Conservation (phyloP, 805 yeast genomes). For the Lachancea mirantina region DNA sequence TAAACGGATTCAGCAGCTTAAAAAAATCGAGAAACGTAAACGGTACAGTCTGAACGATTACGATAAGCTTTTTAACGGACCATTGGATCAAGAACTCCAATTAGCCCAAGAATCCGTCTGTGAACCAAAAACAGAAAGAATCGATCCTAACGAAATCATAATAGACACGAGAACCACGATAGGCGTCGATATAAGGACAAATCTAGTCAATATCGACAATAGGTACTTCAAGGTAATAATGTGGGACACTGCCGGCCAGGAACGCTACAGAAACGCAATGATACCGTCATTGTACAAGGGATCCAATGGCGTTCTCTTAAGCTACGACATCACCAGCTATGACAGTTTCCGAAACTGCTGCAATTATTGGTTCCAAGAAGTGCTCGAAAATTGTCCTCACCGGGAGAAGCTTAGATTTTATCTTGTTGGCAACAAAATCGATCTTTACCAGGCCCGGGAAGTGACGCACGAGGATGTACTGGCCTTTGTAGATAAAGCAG, state of each 20-base stretch:
- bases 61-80: constrained; percentile 24
- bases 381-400: constrained; percentile 31
- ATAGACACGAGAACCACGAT: constrained; percentile 36
- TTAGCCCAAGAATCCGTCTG: constrained; percentile 7
- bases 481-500: constrained; percentile 26
- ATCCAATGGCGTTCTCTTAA: constrained; percentile 39
- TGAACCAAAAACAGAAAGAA: constrained; percentile 6
- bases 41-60: constrained; percentile 30
- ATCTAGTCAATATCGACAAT: constrained; percentile 38
- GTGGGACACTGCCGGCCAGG: constrained; percentile 50
- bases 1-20: constrained; percentile 10
- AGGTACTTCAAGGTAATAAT: constrained; percentile 37
- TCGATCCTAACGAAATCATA: constrained; percentile 27
- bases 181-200: constrained; percentile 42
- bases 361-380: constrained; percentile 38
- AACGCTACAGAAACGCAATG: constrained; percentile 39
- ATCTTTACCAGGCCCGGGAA: constrained; percentile 30
- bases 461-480: constrained; percentile 37
- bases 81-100: no score
- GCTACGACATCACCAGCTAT: constrained; percentile 38
- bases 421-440: constrained; percentile 42
- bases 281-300: constrained; percentile 40
- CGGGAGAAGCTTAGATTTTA: constrained; percentile 32
- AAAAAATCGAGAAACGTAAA: constrained; percentile 18
- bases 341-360: constrained; percentile 33